phyloP scores from a whole-genome alignment of 768 basidiomycete species.

The Boletus sp. region DNA sequence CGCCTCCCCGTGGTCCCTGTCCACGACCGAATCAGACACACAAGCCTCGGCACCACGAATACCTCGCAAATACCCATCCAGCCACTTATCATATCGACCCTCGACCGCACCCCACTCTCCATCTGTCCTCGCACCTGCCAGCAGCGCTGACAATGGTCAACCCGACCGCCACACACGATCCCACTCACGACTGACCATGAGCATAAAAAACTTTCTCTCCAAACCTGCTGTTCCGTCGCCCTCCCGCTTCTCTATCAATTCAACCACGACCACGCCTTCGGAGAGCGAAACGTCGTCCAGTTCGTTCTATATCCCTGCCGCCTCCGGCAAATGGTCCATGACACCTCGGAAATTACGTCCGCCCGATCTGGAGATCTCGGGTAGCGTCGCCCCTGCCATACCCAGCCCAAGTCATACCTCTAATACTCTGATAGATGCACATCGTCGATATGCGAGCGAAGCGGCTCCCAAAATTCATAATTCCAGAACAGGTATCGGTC shows the following conservation, averaged over 20 bases:
- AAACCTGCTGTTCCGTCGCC: conserved; percentile 30
- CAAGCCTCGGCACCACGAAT: conserved; percentile 2
- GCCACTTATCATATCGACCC: conserved; percentile 13
- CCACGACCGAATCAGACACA: conserved; percentile 21
- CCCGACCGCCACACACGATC: conserved; percentile 11
- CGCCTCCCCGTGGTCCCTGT: conserved; percentile 13
- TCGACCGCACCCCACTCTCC: conserved; percentile 17
- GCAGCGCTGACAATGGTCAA: background rate
- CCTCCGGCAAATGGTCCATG: conserved; percentile 11
- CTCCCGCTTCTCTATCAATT: conserved; percentile 23
- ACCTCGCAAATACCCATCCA: background rate
- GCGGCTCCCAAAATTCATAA: conserved; percentile 4
- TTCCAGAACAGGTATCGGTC: background rate
- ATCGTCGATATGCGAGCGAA: conserved; percentile 24
- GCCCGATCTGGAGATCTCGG: conserved; percentile 24
- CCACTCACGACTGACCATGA: conserved; percentile 22
- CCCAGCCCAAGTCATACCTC: background rate
- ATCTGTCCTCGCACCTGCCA: background rate
- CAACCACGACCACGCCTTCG: conserved; percentile 5
- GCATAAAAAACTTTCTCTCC: conserved; percentile 37
- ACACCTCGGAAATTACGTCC: conserved; percentile 23
- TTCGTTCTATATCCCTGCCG: conserved; percentile 8
- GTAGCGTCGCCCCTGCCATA: conserved; percentile 1
- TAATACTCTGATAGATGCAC: conserved; percentile 6
- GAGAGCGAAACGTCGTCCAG: conserved; percentile 10